Percentiles rank a stretch among this genome's conserved stretches.
Conservation (phyloP, 2,329 filamentous ascomycete genomes). For the Epichloe gansuensis region DNA sequence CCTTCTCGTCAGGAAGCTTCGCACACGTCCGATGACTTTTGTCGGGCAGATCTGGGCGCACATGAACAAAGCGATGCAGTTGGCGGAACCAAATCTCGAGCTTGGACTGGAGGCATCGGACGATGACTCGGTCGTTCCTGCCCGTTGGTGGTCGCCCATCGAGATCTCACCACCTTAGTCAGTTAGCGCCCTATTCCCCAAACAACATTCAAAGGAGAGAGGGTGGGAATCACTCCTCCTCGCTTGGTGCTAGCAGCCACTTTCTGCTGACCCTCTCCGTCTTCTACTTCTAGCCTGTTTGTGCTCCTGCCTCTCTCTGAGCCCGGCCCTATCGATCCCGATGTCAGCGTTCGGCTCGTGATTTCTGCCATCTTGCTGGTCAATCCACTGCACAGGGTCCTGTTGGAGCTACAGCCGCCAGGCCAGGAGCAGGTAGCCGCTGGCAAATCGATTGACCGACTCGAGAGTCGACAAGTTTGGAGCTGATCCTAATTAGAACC, state of each 20-base stretch:
- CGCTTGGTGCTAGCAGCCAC: background rate
- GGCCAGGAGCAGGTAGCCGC: no score
- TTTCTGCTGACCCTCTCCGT: background rate
- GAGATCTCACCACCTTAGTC: background rate
- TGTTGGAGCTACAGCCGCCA: background rate
- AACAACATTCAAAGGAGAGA: background rate
- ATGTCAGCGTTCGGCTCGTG: background rate
- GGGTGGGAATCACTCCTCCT: background rate
- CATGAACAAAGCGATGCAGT: background rate
- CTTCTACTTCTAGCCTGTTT: background rate
- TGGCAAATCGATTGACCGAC: background rate
- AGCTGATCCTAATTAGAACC: background rate
- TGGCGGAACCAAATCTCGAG: background rate
- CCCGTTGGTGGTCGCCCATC: background rate
- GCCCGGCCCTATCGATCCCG: background rate
- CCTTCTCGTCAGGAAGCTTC: no score
- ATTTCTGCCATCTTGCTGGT: background rate
- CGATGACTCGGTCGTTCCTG: background rate
- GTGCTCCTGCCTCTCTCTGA: background rate
- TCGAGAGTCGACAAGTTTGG: background rate
- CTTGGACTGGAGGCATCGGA: background rate
- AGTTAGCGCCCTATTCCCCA: background rate
- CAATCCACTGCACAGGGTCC: background rate
- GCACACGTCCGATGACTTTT: no score
- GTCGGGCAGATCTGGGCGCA: background rate